These are phyloP conservation scores for Eucalyptus cloeziana DNA, from an alignment of 345 rosid species.

Conservation along the genomic window DNA sequence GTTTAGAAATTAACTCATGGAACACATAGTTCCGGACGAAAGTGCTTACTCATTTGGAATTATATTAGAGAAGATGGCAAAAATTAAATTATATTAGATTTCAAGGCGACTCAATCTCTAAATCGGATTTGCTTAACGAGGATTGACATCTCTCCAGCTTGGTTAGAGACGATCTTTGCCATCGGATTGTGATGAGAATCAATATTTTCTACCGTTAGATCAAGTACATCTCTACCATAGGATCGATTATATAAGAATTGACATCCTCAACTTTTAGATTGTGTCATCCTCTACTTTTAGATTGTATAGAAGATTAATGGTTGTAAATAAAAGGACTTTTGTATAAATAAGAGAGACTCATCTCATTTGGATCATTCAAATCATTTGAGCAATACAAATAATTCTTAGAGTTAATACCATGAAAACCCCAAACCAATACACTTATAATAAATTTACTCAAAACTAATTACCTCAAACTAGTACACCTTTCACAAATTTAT, in stretches of 20 bases:
- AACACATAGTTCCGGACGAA: not conserved
- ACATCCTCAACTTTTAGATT: fast-evolving
- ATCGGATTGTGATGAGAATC: not conserved
- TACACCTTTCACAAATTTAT: too few species aligned
- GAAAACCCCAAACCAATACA: fast-evolving
- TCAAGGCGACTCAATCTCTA: not conserved
- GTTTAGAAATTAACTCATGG: not conserved
- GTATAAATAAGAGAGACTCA: not conserved
- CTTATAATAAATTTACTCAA: fast-evolving
- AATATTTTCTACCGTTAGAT: too few species aligned
- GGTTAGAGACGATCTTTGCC: not conserved
- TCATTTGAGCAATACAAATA: too few species aligned
- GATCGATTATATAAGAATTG: too few species aligned
- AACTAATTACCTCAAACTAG: fast-evolving
- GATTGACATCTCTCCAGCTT: not conserved
- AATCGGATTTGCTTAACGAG: not conserved
- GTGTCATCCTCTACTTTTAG: fast-evolving
- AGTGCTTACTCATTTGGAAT: not conserved
- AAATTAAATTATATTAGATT: not conserved
- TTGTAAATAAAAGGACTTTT: not conserved
- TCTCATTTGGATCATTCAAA: not conserved
- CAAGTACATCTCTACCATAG: fast-evolving
- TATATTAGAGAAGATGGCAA: not conserved
- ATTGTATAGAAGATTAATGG: fast-evolving
- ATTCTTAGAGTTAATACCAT: too few species aligned